Conservation (phyloP, 2,329 filamentous ascomycete species). For the Graphiopsis chlorocephala region DNA sequence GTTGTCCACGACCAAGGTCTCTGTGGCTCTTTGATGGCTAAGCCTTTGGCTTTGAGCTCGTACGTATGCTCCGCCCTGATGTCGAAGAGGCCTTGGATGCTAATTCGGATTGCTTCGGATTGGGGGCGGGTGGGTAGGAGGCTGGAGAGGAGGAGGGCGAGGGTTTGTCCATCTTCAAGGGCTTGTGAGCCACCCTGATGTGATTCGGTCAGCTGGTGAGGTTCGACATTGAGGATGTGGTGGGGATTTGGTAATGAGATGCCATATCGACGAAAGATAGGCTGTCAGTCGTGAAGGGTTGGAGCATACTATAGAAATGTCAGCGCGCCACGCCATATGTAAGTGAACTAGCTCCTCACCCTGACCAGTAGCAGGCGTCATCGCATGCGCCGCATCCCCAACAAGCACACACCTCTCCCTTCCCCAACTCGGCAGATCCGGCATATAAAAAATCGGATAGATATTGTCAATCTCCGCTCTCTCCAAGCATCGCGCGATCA, state of each 20-base stretch:
- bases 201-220: not conserved
- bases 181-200: not conserved
- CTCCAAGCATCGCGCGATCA: constrained; percentile 34
- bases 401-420: constrained; percentile 32
- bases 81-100: constrained; percentile 21
- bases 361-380: constrained; percentile 31
- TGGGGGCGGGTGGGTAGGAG: not conserved
- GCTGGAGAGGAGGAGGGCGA: constrained; percentile 32
- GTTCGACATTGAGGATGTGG: not conserved
- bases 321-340: not conserved
- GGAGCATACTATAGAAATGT: not conserved
- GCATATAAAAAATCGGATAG: constrained; percentile 44
- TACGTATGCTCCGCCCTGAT: not conserved
- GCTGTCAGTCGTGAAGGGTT: not conserved
- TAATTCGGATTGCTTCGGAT: constrained; percentile 19
- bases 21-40: constrained; percentile 2
- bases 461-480: constrained; percentile 37
- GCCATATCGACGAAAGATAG: not conserved
- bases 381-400: constrained; percentile 40
- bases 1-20: constrained; percentile 7
- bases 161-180: constrained; percentile 2
- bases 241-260: not conserved
- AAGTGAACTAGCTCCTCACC: not conserved
- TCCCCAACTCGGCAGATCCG: constrained; percentile 43
- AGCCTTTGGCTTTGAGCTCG: not conserved